A percentile compares a stretch with the other conserved stretches of the same genome.
Conservation (phyloP, 1,284 basidiomycete genomes). For the Naganishia albida region DNA sequence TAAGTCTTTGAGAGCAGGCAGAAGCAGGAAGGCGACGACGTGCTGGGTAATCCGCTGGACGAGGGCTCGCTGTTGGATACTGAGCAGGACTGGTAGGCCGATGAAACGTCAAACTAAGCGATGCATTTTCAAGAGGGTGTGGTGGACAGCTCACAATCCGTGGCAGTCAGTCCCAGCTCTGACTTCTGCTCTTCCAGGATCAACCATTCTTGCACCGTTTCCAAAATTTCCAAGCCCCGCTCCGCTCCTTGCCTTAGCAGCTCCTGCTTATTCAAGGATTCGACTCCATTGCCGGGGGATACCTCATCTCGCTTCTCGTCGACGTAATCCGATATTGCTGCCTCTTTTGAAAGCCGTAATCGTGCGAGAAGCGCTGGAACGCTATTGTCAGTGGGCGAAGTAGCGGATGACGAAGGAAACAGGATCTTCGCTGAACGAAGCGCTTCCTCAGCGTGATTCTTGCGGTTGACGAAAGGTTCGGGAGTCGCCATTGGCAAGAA, state of each 20-base stretch:
- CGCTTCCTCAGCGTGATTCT: neutral
- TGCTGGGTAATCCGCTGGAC: slow-evolving; percentile 25
- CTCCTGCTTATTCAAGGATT: slow-evolving; percentile 1
- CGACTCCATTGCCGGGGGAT: neutral
- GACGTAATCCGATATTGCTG: neutral
- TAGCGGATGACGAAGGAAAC: slow-evolving; percentile 13
- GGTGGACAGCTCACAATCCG: slow-evolving; percentile 14
- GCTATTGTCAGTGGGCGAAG: slow-evolving; percentile 13
- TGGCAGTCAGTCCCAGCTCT: neutral
- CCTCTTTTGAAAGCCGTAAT: neutral
- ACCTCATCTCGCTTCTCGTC: neutral
- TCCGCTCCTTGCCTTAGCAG: slow-evolving; percentile 16
- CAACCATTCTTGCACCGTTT: slow-evolving; percentile 24
- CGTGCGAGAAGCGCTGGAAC: slow-evolving; percentile 12
- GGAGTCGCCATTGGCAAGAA: slow-evolving; percentile 4
- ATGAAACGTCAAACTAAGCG: neutral
- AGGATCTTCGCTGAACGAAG: slow-evolving; percentile 1
- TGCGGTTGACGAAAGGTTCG: neutral
- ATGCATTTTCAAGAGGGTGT: neutral
- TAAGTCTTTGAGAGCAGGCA: slow-evolving; percentile 10
- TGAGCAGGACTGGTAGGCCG: slow-evolving; percentile 12
- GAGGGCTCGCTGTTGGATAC: slow-evolving; percentile 15
- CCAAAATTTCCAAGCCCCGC: slow-evolving; percentile 18
- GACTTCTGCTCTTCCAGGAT: neutral
- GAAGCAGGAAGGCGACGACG: slow-evolving; percentile 7